Conservation (phyloP, 1,139 yeast genomes). For the Yamadazyma epiphylla region DNA sequence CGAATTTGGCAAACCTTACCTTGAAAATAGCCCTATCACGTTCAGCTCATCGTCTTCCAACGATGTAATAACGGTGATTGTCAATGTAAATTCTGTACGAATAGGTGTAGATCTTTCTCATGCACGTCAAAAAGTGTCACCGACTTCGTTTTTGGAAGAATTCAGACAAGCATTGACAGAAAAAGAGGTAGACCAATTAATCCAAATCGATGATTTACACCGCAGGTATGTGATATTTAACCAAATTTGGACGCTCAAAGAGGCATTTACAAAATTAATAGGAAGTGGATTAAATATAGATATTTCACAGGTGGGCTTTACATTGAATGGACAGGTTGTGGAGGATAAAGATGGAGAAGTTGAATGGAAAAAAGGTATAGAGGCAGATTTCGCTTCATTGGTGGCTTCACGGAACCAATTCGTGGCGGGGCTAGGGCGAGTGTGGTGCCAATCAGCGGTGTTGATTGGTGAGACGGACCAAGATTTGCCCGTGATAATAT, state of each 20-base stretch:
- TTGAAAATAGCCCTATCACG: slow-evolving; percentile 15
- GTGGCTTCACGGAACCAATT: not conserved
- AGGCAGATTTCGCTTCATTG: slow-evolving; percentile 8
- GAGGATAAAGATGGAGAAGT: too few species aligned
- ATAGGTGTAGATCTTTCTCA: slow-evolving; percentile 67
- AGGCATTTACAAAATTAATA: slow-evolving; percentile 57
- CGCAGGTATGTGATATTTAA: slow-evolving; percentile 35
- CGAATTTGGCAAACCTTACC: slow-evolving; percentile 34
- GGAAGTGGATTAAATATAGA: slow-evolving; percentile 63
- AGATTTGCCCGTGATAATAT: too few species aligned
- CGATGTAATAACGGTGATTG: slow-evolving; percentile 41
- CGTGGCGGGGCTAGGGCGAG: too few species aligned
- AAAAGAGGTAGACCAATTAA: slow-evolving; percentile 33
- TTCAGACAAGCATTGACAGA: slow-evolving; percentile 49
- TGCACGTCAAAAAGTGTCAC: slow-evolving; percentile 37
- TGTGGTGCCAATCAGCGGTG: too few species aligned
- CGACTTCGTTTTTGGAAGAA: slow-evolving; percentile 31
- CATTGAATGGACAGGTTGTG: too few species aligned
- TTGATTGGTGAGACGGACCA: too few species aligned
- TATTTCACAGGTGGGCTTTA: too few species aligned
- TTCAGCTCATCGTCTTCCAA: slow-evolving; percentile 59
- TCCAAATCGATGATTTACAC: slow-evolving; percentile 9
- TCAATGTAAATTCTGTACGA: slow-evolving; percentile 23
- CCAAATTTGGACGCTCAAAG: slow-evolving; percentile 71
- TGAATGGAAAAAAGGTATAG: slow-evolving; percentile 14